phyloP scores from a whole-genome alignment of 345 rosid genomes.

The Pugionium dolabratum region DNA sequence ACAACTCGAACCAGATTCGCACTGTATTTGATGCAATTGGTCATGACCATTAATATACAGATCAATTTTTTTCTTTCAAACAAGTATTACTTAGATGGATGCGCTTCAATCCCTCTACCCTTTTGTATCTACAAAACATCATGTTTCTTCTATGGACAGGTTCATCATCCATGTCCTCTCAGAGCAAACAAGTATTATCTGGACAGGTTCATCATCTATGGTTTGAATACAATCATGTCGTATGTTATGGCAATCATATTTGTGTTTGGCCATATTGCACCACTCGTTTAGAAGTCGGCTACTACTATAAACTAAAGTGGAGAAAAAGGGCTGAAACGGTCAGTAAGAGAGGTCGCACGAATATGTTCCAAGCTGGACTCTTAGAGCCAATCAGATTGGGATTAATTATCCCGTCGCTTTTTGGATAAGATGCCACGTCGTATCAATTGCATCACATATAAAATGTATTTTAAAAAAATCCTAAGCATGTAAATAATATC shows the following conservation, averaged over 20 bases:
- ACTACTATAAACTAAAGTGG: slow-evolving; percentile 7
- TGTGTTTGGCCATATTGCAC: neutral
- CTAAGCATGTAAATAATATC: neutral
- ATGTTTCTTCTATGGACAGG: neutral
- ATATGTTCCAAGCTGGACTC: slow-evolving; percentile 38
- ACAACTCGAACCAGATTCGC: slow-evolving; percentile 17
- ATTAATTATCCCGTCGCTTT: slow-evolving; percentile 31
- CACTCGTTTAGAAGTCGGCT: slow-evolving; percentile 14
- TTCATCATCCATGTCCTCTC: neutral
- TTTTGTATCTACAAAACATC: neutral
- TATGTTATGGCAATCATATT: no score
- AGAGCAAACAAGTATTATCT: no score
- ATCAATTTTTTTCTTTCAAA: slow-evolving; percentile 12
- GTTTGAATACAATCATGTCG: no score
- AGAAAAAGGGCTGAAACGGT: slow-evolving; percentile 9
- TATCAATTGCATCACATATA: slow-evolving; percentile 15
- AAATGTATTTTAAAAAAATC: neutral
- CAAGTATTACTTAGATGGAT: neutral
- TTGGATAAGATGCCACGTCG: slow-evolving; percentile 43
- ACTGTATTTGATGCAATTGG: slow-evolving; percentile 13
- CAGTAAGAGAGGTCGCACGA: slow-evolving; percentile 36
- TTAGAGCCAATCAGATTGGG: slow-evolving; percentile 35
- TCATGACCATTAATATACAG: slow-evolving; percentile 2
- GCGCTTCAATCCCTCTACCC: neutral
- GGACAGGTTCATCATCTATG: no score